Evolutionary conservation across 768 basidiomycete genomes (phyloP), one percentile per base, ranked within the genome.

Genomic region (Lyophyllum decastes): DNA sequence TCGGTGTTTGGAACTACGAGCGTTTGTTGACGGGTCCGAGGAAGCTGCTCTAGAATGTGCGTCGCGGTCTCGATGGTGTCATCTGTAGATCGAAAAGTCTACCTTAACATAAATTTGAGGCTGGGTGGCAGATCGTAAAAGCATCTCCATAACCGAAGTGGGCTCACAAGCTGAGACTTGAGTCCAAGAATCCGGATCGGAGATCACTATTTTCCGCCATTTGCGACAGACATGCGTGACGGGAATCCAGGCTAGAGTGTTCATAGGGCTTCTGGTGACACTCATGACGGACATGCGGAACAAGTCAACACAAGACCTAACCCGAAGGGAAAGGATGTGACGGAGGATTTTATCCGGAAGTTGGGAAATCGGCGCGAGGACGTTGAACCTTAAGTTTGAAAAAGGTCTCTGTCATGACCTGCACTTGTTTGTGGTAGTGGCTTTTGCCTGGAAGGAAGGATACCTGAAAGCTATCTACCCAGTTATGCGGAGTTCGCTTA

Each of bases 351-450:
- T 52, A 16, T 21, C 8, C 8, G 57, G 57, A 17, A 53, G 22
- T 9, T 44, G 57, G 9, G 57, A 38, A 17, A 58, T 58, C 24
- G 57, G 57, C 52, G 52, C 57, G 6, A 53, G 51, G 25, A n/a
- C 12, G 43, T 58, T 55, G 19, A 26, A 35, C 16, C 21, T 55
- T 55, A 14, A 55, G 44, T 26, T 9, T 21, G 45, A 25, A 4
- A 8, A 21, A 19, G 19, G 5, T 21, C 17, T 43, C 41, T 17
- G 17, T 21, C 17, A 43, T n/a, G 11, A 22, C n/a, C 19, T 43
- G 41, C 7, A 43, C 12, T 9, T 8, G 17, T 11, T 19, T 43
- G 9, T 21, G 12, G 17, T 43, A n/a, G 21, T 17, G 41, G 17
- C 41, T 11, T 43, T 4, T 43, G 19, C 41, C n/a, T 21, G 19